Conservation (phyloP, 179 eudicot genomes). For the Gypsophila paniculata region DNA sequence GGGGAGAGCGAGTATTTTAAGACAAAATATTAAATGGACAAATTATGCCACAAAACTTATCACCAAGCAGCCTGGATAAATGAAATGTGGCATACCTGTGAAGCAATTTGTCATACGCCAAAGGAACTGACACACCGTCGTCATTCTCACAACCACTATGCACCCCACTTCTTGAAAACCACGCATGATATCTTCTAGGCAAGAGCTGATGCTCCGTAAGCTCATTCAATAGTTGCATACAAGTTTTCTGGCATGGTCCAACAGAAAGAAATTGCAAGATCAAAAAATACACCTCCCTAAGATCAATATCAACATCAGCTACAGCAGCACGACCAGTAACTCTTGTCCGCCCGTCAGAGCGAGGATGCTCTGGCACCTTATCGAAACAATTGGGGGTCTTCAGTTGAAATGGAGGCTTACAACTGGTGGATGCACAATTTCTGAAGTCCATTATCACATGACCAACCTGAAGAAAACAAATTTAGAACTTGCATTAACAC, state of each 20-base stretch:
- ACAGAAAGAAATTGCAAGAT: constrained; percentile 77
- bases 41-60: not conserved
- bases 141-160: constrained; percentile 48
- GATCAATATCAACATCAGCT: constrained; percentile 67
- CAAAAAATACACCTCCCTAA: constrained; percentile 80
- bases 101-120: constrained; percentile 50
- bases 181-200: constrained; percentile 96
- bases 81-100: constrained; percentile 38
- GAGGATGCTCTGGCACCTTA: constrained; percentile 41
- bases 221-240: constrained; percentile 55
- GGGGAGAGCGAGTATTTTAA: not conserved
- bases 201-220: constrained; percentile 77
- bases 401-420: constrained; percentile 34
- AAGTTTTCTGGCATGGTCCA: constrained; percentile 82
- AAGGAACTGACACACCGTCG: constrained; percentile 73
- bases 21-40: not conserved
- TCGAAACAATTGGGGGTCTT: constrained; percentile 32
- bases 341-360: constrained; percentile 41
- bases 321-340: constrained; percentile 32
- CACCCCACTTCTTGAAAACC: constrained; percentile 70
- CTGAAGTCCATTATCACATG: constrained; percentile 45
- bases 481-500: constrained; percentile 17
- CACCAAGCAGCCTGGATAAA: not conserved
- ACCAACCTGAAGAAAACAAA: constrained; percentile 43
- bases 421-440: constrained; percentile 40